Conservation (phyloP, 2,329 filamentous ascomycete genomes). For the Aspergillus hiratsukae region DNA sequence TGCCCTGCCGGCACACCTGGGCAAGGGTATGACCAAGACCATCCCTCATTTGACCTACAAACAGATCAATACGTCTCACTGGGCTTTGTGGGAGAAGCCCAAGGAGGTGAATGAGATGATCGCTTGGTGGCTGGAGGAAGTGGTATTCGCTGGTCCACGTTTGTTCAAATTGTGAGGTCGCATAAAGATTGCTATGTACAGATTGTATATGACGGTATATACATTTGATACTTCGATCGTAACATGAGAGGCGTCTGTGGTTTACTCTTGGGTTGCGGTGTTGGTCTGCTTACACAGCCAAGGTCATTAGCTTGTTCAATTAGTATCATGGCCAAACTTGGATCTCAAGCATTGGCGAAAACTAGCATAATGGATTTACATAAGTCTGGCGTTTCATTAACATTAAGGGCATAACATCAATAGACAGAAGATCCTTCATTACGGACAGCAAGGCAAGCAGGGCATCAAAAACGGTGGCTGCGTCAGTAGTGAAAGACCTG, state of each 20-base stretch:
- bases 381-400: neutral
- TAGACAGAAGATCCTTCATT: neutral
- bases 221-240: neutral
- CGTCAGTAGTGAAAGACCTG: constrained; percentile 30
- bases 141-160: constrained; percentile 42
- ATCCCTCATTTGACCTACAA: constrained; percentile 61
- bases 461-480: neutral
- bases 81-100: constrained; percentile 73
- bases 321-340: neutral
- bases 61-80: constrained; percentile 70
- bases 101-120: constrained; percentile 67
- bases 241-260: neutral
- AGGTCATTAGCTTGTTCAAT: neutral
- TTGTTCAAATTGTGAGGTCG: constrained; percentile 8
- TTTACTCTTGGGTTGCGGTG: neutral
- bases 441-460: neutral
- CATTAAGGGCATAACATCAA: neutral
- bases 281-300: neutral
- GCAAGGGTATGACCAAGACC: constrained; percentile 63
- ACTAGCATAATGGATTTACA: neutral
- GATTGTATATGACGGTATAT: neutral
- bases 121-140: constrained; percentile 60
- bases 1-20: constrained; percentile 69
- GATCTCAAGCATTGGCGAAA: neutral
- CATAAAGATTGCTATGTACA: neutral